Base-by-base conservation (phyloP, 305 asterid species). In the Coffea humblotiana region DNA sequence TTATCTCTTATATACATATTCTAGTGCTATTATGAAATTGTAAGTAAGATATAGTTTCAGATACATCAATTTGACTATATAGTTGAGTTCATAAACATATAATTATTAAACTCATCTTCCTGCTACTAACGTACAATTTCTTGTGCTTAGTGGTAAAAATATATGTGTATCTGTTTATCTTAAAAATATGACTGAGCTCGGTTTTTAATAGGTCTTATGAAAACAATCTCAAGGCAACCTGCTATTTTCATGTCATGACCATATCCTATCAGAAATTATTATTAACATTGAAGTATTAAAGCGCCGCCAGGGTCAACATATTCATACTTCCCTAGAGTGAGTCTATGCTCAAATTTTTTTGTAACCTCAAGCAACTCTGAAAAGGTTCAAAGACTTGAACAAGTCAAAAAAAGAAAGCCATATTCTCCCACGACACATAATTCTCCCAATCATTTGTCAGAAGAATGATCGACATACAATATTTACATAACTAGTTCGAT, bases 301-400 rank as follows among this genome's bases (percentile, higher is more conserved):
- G 15, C 8, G 49, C 61, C 8, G 11, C 35, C 51, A 56, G 52
- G 51, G 29, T 21, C 61, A 2, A 32, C 77, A 73, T 51, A 56
- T 74, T 54, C 51, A 16, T 73, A 9, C 23, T 43, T 25, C 21
- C 78, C 54, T 23, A 21, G 54, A 60, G 13, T 60, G 54, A 60
- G 13, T 60, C 25, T 21, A 23, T 60, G 65, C 9, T 60, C 65
- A 60, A 60, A 60, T 21, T 8, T 21, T 60, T 60, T 35, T 29
- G 13, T 11, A 37, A 43, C 45, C 16, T 8, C n/a, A 37, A 8
- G 12, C 48, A 56, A n/a, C 40, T n/a, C 68, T 52, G 45, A 65
- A 56, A 58, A 37, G 51, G 73, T 68, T 68, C 73, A 40, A 37
- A 65, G 77, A 51, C 49, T 74, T 54, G 18, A 37, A 60, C 40